phyloP scores from a whole-genome alignment of 176 grass and related monocot species.

The Cocos nucifera region DNA sequence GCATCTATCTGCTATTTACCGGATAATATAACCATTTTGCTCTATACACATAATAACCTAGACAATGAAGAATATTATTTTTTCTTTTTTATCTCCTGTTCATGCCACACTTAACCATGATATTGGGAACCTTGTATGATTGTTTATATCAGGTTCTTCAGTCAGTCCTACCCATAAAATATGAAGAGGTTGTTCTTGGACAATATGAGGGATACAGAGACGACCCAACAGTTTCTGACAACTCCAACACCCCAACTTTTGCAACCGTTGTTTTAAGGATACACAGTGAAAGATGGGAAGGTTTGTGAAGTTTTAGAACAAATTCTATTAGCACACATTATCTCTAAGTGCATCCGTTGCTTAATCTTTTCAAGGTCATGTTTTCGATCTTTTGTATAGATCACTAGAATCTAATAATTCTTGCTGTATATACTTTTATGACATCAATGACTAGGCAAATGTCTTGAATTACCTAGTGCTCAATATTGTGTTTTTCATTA shows the following conservation, averaged over 20 bases:
- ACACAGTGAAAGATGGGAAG: constrained; percentile 99
- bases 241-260: constrained; percentile 96
- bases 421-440: too few species aligned
- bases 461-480: background rate
- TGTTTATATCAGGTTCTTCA: constrained; percentile 67
- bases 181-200: constrained; percentile 90
- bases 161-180: constrained; percentile 77
- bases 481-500: background rate
- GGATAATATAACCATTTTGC: background rate
- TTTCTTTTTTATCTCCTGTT: background rate
- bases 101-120: constrained; percentile 4
- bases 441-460: too few species aligned
- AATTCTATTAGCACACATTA: background rate
- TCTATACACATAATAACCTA: background rate
- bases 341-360: too few species aligned
- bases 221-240: constrained; percentile 89
- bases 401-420: too few species aligned
- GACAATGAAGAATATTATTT: too few species aligned
- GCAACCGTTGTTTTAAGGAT: constrained; percentile 80
- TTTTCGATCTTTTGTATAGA: too few species aligned
- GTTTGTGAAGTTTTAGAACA: constrained; percentile 18
- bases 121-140: background rate
- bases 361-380: too few species aligned
- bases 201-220: constrained; percentile 96
- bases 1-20: constrained; percentile 17